phyloP scores from a whole-genome alignment of 805 yeast genomes.

The Candida manassasensis region DNA sequence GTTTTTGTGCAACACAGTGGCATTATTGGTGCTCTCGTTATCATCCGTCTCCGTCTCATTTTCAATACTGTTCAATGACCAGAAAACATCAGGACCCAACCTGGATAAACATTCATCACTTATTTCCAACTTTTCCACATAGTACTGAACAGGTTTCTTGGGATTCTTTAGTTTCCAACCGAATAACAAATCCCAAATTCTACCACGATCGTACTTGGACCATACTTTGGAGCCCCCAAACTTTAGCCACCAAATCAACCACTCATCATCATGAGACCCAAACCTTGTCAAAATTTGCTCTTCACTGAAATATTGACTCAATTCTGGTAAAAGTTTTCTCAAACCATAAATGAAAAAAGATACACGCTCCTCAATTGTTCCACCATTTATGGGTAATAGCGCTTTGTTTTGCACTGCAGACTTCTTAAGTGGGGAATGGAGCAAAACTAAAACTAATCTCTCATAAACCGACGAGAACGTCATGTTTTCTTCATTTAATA shows the following conservation, averaged over 20 bases:
- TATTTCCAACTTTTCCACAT: conserved; percentile 28
- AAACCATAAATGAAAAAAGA: conserved; percentile 63
- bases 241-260: conserved; percentile 95
- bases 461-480: conserved; percentile 68
- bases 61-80: conserved; percentile 34
- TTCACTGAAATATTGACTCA: conserved; percentile 70
- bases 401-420: conserved; percentile 20
- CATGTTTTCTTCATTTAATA: conserved; percentile 35
- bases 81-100: conserved; percentile 60
- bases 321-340: conserved; percentile 64
- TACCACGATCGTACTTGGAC: conserved; percentile 75
- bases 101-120: conserved; percentile 26
- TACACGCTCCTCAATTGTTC: conserved; percentile 60
- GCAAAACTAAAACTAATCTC: conserved; percentile 65
- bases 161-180: conserved; percentile 60
- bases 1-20: conserved; percentile 2
- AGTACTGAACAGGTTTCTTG: conserved; percentile 23
- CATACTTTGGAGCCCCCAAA: conserved; percentile 85
- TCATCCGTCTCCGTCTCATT: conserved; percentile 10
- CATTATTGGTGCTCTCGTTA: background rate
- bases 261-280: conserved; percentile 64
- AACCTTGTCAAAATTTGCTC: conserved; percentile 67
- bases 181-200: conserved; percentile 82
- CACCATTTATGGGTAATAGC: conserved; percentile 51
- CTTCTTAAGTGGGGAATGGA: conserved; percentile 63